phyloP scores from a whole-genome alignment of 2,329 filamentous ascomycete species.

The Madurella mycetomatis region DNA sequence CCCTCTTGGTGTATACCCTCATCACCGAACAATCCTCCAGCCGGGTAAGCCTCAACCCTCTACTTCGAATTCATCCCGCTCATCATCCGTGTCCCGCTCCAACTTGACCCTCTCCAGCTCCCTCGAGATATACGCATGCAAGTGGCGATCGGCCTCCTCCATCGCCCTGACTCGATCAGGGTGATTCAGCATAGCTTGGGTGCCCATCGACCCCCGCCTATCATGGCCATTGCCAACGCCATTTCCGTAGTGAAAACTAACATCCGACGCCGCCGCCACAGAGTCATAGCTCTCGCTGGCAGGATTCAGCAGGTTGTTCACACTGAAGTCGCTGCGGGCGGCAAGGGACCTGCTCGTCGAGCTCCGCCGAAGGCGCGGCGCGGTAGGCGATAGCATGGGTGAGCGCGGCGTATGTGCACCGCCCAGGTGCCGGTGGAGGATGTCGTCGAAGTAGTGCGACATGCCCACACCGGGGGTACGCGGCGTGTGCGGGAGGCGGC shows the following conservation, averaged over 20 bases:
- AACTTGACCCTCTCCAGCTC: constrained; percentile 71
- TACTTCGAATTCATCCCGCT: constrained; percentile 47
- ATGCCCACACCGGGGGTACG: constrained; percentile 79
- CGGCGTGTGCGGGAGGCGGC: constrained; percentile 87
- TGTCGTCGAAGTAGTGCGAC: constrained; percentile 92
- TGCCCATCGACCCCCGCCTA: constrained; percentile 30
- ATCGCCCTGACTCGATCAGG: constrained; percentile 48
- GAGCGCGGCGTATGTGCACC: constrained; percentile 36
- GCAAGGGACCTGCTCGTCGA: constrained; percentile 82
- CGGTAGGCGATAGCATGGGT: constrained; percentile 32
- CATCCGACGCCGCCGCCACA: constrained; percentile 24
- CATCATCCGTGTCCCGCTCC: constrained; percentile 39
- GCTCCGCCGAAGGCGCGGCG: constrained; percentile 61
- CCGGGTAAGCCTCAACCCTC: constrained; percentile 12
- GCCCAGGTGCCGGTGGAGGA: constrained; percentile 58
- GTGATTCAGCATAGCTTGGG: constrained; percentile 32
- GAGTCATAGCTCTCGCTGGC: constrained; percentile 32
- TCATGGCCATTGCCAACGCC: constrained; percentile 16
- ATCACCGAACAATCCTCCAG: neutral
- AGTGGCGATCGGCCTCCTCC: constrained; percentile 60
- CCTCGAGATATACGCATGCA: constrained; percentile 76
- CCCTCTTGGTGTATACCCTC: neutral
- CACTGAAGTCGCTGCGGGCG: constrained; percentile 72
- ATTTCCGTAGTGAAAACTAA: constrained; percentile 22
- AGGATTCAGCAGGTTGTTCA: constrained; percentile 28